phyloP scores from a whole-genome alignment of 2,329 filamentous ascomycete species.

The Xylariaceae sp. region DNA sequence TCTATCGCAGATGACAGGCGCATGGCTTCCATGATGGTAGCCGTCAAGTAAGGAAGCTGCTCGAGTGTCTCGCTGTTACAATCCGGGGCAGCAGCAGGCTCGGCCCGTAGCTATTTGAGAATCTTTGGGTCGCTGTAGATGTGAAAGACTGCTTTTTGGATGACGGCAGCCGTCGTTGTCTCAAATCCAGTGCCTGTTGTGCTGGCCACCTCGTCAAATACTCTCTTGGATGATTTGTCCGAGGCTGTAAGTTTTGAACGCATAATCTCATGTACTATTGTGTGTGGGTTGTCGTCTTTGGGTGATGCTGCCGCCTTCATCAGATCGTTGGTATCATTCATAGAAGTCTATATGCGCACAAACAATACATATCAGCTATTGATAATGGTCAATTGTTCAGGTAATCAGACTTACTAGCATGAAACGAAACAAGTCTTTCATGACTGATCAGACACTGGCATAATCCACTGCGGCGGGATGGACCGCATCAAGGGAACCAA shows the following conservation, averaged over 20 bases:
- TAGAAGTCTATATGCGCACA: neutral
- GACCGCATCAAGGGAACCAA: constrained; percentile 14
- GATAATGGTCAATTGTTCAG: neutral
- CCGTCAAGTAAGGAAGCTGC: constrained; percentile 38
- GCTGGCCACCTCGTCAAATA: constrained; percentile 16
- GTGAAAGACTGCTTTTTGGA: constrained; percentile 15
- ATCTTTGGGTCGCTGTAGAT: constrained; percentile 17
- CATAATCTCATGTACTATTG: constrained; percentile 20
- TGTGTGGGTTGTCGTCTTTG: constrained; percentile 13
- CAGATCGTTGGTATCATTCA: constrained; percentile 15
- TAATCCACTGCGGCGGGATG: constrained; percentile 15
- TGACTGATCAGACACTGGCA: constrained; percentile 13
- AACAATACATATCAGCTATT: neutral
- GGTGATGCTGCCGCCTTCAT: constrained; percentile 13
- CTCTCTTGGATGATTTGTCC: constrained; percentile 16
- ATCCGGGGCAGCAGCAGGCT: constrained; percentile 5
- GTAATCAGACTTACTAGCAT: constrained; percentile 12
- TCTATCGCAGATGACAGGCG: constrained; percentile 40
- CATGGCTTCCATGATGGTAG: constrained; percentile 43
- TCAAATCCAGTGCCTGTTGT: constrained; percentile 20
- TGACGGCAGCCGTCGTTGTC: constrained; percentile 12
- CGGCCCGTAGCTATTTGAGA: constrained; percentile 15
- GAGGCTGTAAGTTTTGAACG: constrained; percentile 17
- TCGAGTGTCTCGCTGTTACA: constrained; percentile 14
- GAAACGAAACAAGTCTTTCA: constrained; percentile 16